Evolutionary conservation across 2,329 filamentous ascomycete species (phyloP), one percentile per base, ranked within the genome.

Genomic region (Colletotrichum sp.): DNA sequence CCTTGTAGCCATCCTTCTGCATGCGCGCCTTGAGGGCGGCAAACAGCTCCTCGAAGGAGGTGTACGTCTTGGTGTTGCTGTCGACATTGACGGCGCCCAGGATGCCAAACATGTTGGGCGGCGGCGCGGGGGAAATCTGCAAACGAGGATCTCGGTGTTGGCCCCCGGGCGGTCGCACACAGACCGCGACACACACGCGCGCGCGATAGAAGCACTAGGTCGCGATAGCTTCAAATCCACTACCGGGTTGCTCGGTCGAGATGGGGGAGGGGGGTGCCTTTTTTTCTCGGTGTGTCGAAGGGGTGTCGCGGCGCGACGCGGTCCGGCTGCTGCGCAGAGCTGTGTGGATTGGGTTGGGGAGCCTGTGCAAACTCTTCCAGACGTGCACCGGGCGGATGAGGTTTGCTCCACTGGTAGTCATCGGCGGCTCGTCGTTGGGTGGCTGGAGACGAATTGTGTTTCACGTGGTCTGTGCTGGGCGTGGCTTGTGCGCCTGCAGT

Each of bases 1-100:
- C 84, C 77, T 87, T 87, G 84, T 87, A 88, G 75, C 86, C 86
- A 73, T 87, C 83, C 78, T 86, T 86, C 73, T 85, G 82, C 82
- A 87, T 87, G 39, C 84, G 84, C 68, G 82, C 81, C 76, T 83
- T 87, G 52, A 88, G 81, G 44, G 86, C 82, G 57, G 81, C 81
- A 77, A 87, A 86, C 26, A 88, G 82, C 16, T 87, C 85, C 18
- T 87, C 86, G 77, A 85, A 87, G n/a, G 83, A 82, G 69, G 79
- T 79, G 77, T 83, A 88, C 70, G 81, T 80, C 76, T 84, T 80
- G 32, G 69, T 85, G 85, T 77, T 74, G 32, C 65, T 70, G 73
- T 66, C 73, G 34, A 85, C 81, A 16, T 83, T 80, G 69, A 86
- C 83, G 57, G 86, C 82, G 77, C 85, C 85, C 69, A 88, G 82